Conservation (phyloP, 495 filamentous ascomycete species). For the Lentithecium fluviatile region DNA sequence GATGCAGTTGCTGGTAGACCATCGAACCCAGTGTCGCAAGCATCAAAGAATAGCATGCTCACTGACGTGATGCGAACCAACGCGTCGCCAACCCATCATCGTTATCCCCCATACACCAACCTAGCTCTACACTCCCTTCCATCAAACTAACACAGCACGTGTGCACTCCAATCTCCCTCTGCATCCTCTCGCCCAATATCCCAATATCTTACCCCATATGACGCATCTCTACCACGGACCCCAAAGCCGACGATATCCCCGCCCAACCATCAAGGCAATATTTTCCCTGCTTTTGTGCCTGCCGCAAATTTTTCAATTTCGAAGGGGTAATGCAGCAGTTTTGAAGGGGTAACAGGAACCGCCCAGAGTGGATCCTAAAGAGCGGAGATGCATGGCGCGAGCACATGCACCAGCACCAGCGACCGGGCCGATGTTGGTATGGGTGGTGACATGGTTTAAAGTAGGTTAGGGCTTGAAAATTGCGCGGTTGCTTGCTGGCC, state of each 20-base stretch:
- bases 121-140: too few relatives aligned
- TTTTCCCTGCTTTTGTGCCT: neutral
- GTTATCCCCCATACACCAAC: too few relatives aligned
- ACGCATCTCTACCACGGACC: too few relatives aligned
- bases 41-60: too few relatives aligned
- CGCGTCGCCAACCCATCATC: too few relatives aligned
- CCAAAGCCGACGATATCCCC: slow-evolving; percentile 26
- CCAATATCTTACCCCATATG: neutral
- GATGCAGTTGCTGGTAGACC: too few relatives aligned
- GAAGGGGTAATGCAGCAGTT: slow-evolving; percentile 31
- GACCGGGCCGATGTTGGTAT: slow-evolving; percentile 19
- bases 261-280: neutral
- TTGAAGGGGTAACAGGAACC: slow-evolving; percentile 36
- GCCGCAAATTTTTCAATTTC: slow-evolving; percentile 25
- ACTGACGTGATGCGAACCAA: too few relatives aligned
- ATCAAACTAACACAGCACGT: too few relatives aligned
- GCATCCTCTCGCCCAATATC: too few relatives aligned
- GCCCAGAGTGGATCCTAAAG: slow-evolving; percentile 6
- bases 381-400: neutral
- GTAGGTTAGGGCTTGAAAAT: neutral
- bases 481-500: too few relatives aligned
- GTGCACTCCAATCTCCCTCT: too few relatives aligned
- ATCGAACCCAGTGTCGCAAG: too few relatives aligned
- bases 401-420: neutral
- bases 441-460: neutral